A percentile compares a stretch with the other conserved stretches of the same genome.
Conservation (phyloP, 1,284 basidiomycete species). For the Rhodotorula sp. region DNA sequence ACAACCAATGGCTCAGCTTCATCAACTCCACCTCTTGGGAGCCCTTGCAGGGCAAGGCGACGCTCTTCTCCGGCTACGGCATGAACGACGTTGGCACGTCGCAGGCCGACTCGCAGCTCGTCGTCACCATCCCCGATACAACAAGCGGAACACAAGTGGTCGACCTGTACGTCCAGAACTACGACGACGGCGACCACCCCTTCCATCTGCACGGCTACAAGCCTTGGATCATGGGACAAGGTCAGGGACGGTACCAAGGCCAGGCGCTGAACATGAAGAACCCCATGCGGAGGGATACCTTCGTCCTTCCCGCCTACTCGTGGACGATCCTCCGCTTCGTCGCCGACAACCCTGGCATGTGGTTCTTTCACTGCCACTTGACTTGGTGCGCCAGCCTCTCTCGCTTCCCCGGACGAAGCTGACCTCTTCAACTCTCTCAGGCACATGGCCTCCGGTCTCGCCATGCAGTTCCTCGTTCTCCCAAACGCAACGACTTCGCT, state of each 20-base stretch:
- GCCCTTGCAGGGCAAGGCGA: conserved; percentile 13
- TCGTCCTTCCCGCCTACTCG: conserved; percentile 50
- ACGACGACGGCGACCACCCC: conserved; percentile 54
- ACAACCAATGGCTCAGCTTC: conserved; percentile 51
- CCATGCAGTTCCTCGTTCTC: conserved; percentile 50
- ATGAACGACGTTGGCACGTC: neutral
- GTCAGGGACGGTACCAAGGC: conserved; percentile 46
- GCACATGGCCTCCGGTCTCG: conserved; percentile 52
- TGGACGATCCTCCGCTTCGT: conserved; percentile 50
- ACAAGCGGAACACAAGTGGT: conserved; percentile 38
- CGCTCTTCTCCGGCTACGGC: conserved; percentile 13
- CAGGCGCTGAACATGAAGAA: conserved; percentile 46
- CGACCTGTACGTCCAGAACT: conserved; percentile 47
- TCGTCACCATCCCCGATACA: conserved; percentile 22
- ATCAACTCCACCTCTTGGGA: conserved; percentile 49
- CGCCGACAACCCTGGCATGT: conserved; percentile 47
- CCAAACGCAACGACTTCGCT: conserved; percentile 30
- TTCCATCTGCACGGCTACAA: conserved; percentile 55
- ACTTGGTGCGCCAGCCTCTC: conserved; percentile 41
- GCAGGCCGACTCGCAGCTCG: neutral
- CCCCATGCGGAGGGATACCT: conserved; percentile 47
- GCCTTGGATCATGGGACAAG: conserved; percentile 51
- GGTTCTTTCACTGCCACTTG: conserved; percentile 34
- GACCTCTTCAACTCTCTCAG: no score
- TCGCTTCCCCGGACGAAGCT: no score